Evolutionary conservation across 768 basidiomycete species (phyloP).

Genomic region (Mycena rebaudengoi): DNA sequence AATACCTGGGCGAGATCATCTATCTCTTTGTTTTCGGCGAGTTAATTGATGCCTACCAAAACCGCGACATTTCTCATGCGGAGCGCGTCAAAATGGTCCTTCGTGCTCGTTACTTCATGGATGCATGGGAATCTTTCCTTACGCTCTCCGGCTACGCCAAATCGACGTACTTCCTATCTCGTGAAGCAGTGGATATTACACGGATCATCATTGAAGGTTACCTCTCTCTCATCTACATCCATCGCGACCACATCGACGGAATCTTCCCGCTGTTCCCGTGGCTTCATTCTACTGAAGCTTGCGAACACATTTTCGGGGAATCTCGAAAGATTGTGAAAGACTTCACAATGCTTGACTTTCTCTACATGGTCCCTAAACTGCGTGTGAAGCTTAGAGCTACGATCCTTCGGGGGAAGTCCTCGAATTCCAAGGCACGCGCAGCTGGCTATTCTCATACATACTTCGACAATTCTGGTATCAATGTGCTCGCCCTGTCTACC

Average conservation of each 20-base stretch:
- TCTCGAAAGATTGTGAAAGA: conserved; percentile 40
- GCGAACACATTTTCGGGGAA: conserved; percentile 45
- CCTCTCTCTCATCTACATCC: conserved; percentile 39
- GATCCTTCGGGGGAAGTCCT: conserved; percentile 7
- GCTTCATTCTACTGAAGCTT: conserved; percentile 42
- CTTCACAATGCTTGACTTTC: conserved; percentile 43
- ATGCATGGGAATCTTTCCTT: conserved; percentile 37
- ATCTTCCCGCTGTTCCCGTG: conserved; percentile 48
- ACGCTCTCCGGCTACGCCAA: conserved; percentile 24
- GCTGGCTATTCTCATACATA: conserved; percentile 39
- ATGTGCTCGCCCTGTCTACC: conserved; percentile 28
- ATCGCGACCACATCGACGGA: conserved; percentile 41
- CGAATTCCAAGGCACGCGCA: conserved; percentile 25
- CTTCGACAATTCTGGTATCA: conserved; percentile 28
- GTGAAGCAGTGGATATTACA: conserved; percentile 42
- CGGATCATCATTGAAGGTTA: conserved; percentile 40
- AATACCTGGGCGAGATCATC: conserved; percentile 34
- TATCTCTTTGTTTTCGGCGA: conserved; percentile 54
- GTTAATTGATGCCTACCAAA: conserved; percentile 49
- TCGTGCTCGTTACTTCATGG: conserved; percentile 40
- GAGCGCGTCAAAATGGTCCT: conserved; percentile 41
- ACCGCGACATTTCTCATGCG: conserved; percentile 32
- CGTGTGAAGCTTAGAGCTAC: conserved; percentile 33
- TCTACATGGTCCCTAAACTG: conserved; percentile 39
- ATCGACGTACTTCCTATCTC: conserved; percentile 40